A percentile compares a stretch with the other conserved stretches of the same genome.
These are phyloP conservation scores for Triglochin maritima DNA, from an alignment of 106 monocot species.

Conservation along the genomic window DNA sequence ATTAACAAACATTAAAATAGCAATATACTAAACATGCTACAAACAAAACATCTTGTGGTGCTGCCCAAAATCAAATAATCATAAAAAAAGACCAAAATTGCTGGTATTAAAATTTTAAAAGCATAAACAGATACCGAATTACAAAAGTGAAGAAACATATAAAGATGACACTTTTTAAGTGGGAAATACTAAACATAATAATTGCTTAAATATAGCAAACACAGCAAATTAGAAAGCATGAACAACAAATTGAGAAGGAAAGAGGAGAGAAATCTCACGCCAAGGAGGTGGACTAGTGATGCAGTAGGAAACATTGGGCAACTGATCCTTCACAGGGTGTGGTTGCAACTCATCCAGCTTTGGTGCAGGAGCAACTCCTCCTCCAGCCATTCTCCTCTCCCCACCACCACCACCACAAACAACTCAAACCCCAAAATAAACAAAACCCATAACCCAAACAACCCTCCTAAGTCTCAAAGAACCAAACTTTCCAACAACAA, in stretches of 20 bases:
- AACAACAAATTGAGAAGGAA: not conserved
- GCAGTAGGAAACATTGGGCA: constrained; percentile 55
- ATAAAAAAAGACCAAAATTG: too few relatives aligned
- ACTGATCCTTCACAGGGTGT: constrained; percentile 62
- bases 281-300: constrained; percentile 78
- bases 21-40: too few relatives aligned
- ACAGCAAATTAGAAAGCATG: not conserved
- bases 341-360: constrained; percentile 67
- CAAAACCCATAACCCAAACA: not conserved
- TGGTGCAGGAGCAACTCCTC: constrained; percentile 51
- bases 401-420: not conserved
- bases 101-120: too few relatives aligned
- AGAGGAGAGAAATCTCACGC: constrained; percentile 33
- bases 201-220: not conserved
- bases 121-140: too few relatives aligned
- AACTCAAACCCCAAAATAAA: not conserved
- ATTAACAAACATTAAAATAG: too few relatives aligned
- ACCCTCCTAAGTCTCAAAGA: not conserved
- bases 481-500: not conserved
- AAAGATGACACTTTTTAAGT: not conserved
- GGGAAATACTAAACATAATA: not conserved
- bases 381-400: constrained; percentile 39
- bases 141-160: not conserved
- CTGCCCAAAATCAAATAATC: too few relatives aligned
- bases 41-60: too few relatives aligned